Conservation (phyloP, 805 yeast species). For the Suhomyces xylopsoci region DNA sequence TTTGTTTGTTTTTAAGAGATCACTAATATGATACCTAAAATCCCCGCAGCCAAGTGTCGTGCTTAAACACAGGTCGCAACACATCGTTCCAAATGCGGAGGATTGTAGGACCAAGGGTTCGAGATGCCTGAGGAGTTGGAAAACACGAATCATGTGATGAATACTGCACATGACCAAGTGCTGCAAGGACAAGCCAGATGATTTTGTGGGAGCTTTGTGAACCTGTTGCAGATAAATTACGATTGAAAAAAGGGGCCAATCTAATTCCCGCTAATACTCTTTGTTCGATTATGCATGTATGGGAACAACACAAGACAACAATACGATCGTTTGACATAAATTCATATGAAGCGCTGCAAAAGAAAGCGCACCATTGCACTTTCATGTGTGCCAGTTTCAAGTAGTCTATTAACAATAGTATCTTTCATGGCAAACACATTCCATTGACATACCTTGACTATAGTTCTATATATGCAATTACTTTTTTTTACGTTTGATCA, state of each 20-base stretch:
- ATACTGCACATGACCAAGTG: neutral
- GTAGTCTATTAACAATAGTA: neutral
- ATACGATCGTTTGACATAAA: neutral
- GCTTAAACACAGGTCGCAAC: neutral
- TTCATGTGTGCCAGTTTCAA: neutral
- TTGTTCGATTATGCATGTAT: neutral
- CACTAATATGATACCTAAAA: neutral
- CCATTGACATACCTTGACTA: neutral
- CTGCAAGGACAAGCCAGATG: neutral
- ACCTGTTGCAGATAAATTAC: neutral
- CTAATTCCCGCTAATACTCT: neutral
- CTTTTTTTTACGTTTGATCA: conserved; percentile 4
- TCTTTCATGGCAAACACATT: neutral
- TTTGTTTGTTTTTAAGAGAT: neutral
- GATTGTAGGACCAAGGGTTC: neutral
- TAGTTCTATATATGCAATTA: neutral
- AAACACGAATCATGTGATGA: neutral
- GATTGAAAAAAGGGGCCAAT: neutral
- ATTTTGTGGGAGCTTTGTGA: neutral
- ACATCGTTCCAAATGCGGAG: neutral
- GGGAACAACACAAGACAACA: neutral
- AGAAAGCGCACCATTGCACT: neutral
- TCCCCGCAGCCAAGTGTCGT: neutral
- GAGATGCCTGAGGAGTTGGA: neutral
- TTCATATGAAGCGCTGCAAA: neutral